Base-by-base conservation (phyloP, 2,329 filamentous ascomycete species). In the Cyphellophora attinorum region DNA sequence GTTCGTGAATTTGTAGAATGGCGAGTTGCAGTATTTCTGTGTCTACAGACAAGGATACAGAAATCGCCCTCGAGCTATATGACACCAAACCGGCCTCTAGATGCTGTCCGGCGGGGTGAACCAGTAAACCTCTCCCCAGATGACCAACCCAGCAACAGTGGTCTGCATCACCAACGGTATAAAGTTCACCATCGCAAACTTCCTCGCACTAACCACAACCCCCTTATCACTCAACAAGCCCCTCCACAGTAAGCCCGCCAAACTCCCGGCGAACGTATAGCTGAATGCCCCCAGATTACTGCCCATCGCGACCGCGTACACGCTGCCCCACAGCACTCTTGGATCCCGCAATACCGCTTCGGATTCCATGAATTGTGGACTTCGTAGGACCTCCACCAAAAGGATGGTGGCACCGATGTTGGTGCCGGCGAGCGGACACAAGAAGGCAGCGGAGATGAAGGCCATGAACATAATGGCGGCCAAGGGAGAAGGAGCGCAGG, bases 391-490 rank as follows among this genome's bases (percentile, higher is more conserved):
- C 31, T 49, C 46, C n/a, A 49, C 46, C n/a, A 49, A 39, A 34
- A 49, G 46, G 34, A 49, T 49, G 8, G 46, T 49, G 14, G 46
- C 46, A n/a, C 46, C 46, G 28, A 49, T 49, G 19, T 49, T 49
- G 16, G 46, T 49, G 8, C 46, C 46, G 4, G 46, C 46, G 10
- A 49, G 39, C 1, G 46, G 46, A 31, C 46, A 49, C 10, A 49
- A 37, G 32, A 47, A 47, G 1, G 45, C 45, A 2, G 45, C 46
- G 11, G 39, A 42, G 21, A 49, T 35, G 27, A 43, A 49, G 11
- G 40, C 39, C 35, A 49, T 44, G 41, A 49, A 47, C 32, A 46
- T 47, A n/a, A 45, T 42, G 1, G 46, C 42, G 12, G 29, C 32
- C 6, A 42, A 37, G 4, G 46, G 45, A 3, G 35, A 41, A n/a